Base-by-base conservation (phyloP, 495 filamentous ascomycete species). In the Apodospora peruviana region DNA sequence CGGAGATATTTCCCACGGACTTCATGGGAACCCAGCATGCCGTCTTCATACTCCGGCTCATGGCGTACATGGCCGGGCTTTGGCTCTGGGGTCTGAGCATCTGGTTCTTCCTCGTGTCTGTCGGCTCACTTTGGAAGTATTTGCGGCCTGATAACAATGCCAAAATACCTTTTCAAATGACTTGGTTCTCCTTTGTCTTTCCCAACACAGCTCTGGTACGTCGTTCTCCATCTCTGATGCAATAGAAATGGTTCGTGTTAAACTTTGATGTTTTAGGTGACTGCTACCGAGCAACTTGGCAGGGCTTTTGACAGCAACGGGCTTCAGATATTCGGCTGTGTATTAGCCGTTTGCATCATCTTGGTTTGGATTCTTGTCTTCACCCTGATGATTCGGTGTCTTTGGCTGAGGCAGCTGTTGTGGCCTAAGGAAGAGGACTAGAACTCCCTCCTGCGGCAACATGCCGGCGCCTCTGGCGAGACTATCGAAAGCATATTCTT, bases 141-240 rank as follows among this genome's bases (percentile, higher is more conserved):
- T 72, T 86, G n/a, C 67, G 69, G 4, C 76, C 64, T 23, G 59
- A 62, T 36, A 61, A 66, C 32, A 65, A 63, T 14, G 42, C 38
- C 38, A 80, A 79, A 34, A 82, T 90, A 70, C 74, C 75, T 11
- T 95, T 91, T 58, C 83, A 85, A 20, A 91, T 95, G 88, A 88
- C 82, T 3, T 95, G 88, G 87, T 93, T 82, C 63, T 87, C 83
- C 0, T 95, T 91, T 59, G 75, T 95, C 0, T 95, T 95, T 58
- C 89, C 89, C 3, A 91, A 95, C 53, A 91, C 87, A 5, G 84
- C 86, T 0, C 62, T 90, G 45, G 72, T 68, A 40, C 45, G 57
- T 48, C 16, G 2, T 5, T 17, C 8, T 37, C n/a, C 44, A 5
- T 5, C n/a, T 29, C 25, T 20, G 19, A 29, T 29, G 10, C 21